Percentiles rank a stretch among this genome's conserved stretches.
Conservation (phyloP, 169 alveolate species). For the Plasmodium knowlesi region DNA sequence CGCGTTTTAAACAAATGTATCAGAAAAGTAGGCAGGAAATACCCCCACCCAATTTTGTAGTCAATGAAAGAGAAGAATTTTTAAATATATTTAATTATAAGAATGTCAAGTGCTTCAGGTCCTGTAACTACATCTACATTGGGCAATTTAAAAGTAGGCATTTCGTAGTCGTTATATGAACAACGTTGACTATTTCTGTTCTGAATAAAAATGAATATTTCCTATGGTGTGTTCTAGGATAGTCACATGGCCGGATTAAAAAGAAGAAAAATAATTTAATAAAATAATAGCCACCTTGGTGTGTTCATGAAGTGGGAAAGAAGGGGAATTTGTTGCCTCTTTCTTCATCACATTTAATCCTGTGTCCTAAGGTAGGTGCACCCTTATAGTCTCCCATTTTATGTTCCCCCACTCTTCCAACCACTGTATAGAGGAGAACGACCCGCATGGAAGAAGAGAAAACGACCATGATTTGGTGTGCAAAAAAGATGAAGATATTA, state of each 20-base stretch:
- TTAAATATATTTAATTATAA: conserved; percentile 66
- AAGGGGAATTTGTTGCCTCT: neutral
- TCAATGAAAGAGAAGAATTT: conserved; percentile 65
- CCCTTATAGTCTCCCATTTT: neutral
- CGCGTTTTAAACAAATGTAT: conserved; percentile 1
- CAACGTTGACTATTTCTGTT: neutral
- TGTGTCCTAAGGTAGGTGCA: neutral
- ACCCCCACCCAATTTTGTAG: conserved; percentile 15
- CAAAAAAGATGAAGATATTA: conserved; percentile 28
- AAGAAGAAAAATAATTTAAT: neutral
- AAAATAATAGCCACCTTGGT: neutral
- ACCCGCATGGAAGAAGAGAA: neutral
- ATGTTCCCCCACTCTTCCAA: neutral
- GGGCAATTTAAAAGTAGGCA: conserved; percentile 64
- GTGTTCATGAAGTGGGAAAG: neutral
- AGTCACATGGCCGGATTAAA: neutral
- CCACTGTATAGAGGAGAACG: conserved; percentile 16
- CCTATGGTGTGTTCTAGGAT: neutral
- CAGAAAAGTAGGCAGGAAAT: conserved; percentile 1
- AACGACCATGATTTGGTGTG: neutral
- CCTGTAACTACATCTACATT: conserved; percentile 42
- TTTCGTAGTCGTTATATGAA: neutral
- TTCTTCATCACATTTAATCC: neutral
- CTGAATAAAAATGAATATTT: neutral
- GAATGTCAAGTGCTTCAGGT: conserved; percentile 34